Conservation (phyloP, 352 stramenopile species). For the Globisporangium apiculatum region DNA sequence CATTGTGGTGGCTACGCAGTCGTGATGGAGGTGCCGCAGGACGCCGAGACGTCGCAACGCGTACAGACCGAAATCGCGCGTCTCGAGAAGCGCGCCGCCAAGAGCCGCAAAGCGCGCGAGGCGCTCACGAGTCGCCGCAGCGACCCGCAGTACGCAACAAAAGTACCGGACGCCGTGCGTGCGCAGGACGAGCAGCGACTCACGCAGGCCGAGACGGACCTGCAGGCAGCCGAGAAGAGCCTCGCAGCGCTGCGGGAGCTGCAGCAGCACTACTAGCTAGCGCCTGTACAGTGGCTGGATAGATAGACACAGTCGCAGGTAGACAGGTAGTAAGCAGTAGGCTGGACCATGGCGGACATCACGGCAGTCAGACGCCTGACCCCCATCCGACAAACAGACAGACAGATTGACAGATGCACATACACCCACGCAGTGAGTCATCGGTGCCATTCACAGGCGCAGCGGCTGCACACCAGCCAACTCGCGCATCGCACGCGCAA, state of each 20-base stretch:
- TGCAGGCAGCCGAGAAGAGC: slow-evolving; percentile 43
- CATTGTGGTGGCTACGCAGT: slow-evolving; percentile 21
- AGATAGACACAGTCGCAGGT: neutral
- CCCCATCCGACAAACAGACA: neutral
- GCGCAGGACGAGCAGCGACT: slow-evolving; percentile 53
- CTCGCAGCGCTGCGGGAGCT: slow-evolving; percentile 48
- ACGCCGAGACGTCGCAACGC: slow-evolving; percentile 57
- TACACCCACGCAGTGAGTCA: neutral
- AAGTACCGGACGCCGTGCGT: slow-evolving; percentile 63
- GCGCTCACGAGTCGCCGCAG: slow-evolving; percentile 33
- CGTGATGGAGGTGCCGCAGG: slow-evolving; percentile 49
- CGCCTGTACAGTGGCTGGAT: slow-evolving; percentile 4
- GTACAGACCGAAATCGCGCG: slow-evolving; percentile 53
- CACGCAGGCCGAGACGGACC: slow-evolving; percentile 45
- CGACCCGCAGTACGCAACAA: slow-evolving; percentile 41
- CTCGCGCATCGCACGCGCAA: slow-evolving; percentile 14
- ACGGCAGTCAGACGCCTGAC: too few species aligned
- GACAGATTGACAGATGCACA: neutral
- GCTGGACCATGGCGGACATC: neutral
- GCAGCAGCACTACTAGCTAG: slow-evolving; percentile 40
- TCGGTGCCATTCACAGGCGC: neutral
- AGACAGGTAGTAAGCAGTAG: neutral
- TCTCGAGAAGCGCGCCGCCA: slow-evolving; percentile 53
- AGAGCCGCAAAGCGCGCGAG: slow-evolving; percentile 42
- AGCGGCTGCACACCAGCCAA: neutral